Evolutionary conservation across 2,329 filamentous ascomycete species (phyloP), one percentile per base, ranked within the genome.

Genomic region (Cylindrodendrum hubeiense): DNA sequence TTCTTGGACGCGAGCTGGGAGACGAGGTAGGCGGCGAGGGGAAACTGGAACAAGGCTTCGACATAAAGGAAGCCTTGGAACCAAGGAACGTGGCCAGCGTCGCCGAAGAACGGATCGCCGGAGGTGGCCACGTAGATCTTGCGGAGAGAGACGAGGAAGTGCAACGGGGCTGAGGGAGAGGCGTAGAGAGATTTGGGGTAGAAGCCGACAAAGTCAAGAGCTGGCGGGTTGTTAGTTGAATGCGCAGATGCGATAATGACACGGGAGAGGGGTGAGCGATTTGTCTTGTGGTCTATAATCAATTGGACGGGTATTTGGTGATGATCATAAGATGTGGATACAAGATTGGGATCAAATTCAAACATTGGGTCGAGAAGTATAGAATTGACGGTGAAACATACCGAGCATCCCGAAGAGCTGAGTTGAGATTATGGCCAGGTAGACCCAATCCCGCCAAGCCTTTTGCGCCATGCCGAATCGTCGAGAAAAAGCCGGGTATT

Each of bases 51-150:
- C 47, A 82, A 59, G 1, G 83, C 74, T 79, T 89, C 87, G 53
- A 89, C 68, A 69, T 81, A 80, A 53, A 86, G 77, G 71, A 86
- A 85, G 53, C 84, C 76, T 12, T 79, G 76, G 78, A 88, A 86
- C 85, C 86, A 89, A 63, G 80, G 79, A 13, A 80, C 79, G 52
- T 79, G 74, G 13, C 73, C 73, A 33, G 78, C 71, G 37, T 79
- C 74, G 41, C 78, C 75, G 74, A 86, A 84, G 77, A 87, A 85
- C 8, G 85, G 86, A 75, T 89, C 87, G 61, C 85, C 85, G 70
- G 84, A 85, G 12, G 78, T 77, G 37, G 75, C 65, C 46, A 84
- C 76, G 77, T 89, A 89, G 71, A 79, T 81, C 4, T 77, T 64
- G 63, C 85, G 83, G 62, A 88, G 73, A 37, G 76, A 60, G 67